Evolutionary conservation across 192 early-diverging fungal species (phyloP).

Genomic region (Backusella tarrabulga): DNA sequence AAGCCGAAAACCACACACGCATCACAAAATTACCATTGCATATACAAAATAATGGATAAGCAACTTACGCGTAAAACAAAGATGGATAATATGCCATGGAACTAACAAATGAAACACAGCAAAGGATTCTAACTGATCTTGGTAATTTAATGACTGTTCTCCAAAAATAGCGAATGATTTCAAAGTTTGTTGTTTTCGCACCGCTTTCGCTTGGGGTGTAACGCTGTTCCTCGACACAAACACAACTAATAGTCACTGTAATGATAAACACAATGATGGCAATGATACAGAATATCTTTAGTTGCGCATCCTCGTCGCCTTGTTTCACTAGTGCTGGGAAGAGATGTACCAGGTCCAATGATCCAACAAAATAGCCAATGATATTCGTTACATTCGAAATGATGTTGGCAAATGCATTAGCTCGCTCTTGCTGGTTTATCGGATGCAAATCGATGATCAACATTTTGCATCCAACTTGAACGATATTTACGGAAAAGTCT

Average conservation of each 20-base stretch:
- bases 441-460: neutral
- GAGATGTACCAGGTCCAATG: neutral
- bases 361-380: neutral
- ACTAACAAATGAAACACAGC: neutral
- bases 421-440: neutral
- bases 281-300: slow-evolving; percentile 1
- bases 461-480: neutral
- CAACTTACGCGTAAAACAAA: neutral
- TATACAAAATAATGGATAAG: neutral
- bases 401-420: neutral
- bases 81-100: neutral
- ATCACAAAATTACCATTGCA: neutral
- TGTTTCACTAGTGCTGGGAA: neutral
- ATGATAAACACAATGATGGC: neutral
- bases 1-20: neutral
- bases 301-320: neutral
- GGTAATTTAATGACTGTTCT: neutral
- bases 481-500: neutral
- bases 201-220: neutral
- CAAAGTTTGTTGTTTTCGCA: neutral
- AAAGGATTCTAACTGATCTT: slow-evolving; percentile 1
- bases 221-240: neutral
- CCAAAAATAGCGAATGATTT: neutral
- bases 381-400: slow-evolving; percentile 3
- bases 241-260: neutral